Percentiles rank a stretch among this genome's conserved stretches.
phyloP scores from a whole-genome alignment of 129 eudicot species.

The Helichrysum umbraculigerum region DNA sequence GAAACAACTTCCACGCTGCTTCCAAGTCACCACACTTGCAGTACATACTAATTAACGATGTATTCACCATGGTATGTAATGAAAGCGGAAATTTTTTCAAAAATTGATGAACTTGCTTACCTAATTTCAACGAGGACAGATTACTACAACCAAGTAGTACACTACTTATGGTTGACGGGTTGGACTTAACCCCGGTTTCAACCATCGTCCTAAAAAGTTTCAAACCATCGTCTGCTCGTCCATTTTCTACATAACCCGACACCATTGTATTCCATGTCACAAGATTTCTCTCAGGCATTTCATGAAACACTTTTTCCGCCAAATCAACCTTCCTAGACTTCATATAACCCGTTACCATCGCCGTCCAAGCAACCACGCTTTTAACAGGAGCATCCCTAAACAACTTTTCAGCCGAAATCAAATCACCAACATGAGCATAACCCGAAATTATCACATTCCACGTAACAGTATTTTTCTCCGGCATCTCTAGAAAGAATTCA shows the following conservation, averaged over 20 bases:
- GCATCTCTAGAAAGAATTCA: slow-evolving; percentile 50
- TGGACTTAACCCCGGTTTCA: slow-evolving; percentile 48
- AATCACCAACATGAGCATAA: slow-evolving; percentile 55
- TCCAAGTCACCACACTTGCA: slow-evolving; percentile 73
- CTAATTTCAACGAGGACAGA: slow-evolving; percentile 61
- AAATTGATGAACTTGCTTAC: slow-evolving; percentile 71
- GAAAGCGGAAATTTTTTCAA: slow-evolving; percentile 47
- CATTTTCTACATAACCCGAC: slow-evolving; percentile 82
- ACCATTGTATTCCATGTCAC: slow-evolving; percentile 89
- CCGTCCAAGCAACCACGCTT: slow-evolving; percentile 64
- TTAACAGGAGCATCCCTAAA: slow-evolving; percentile 49
- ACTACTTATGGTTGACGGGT: slow-evolving; percentile 66
- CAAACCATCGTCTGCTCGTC: slow-evolving; percentile 52
- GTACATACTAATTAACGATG: slow-evolving; percentile 85
- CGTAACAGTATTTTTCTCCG: slow-evolving; percentile 58
- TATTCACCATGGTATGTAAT: slow-evolving; percentile 58
- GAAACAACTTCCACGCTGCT: slow-evolving; percentile 53
- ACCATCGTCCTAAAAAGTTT: slow-evolving; percentile 69
- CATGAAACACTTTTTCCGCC: slow-evolving; percentile 60
- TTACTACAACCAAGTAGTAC: slow-evolving; percentile 75
- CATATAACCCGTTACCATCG: slow-evolving; percentile 82
- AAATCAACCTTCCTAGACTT: slow-evolving; percentile 54
- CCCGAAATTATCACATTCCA: slow-evolving; percentile 90
- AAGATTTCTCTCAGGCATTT: slow-evolving; percentile 58
- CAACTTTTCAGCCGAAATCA: slow-evolving; percentile 51